Percentiles rank a stretch among this genome's conserved stretches.
phyloP scores from a whole-genome alignment of 306 rosid species.

The Hippophae tibetana region DNA sequence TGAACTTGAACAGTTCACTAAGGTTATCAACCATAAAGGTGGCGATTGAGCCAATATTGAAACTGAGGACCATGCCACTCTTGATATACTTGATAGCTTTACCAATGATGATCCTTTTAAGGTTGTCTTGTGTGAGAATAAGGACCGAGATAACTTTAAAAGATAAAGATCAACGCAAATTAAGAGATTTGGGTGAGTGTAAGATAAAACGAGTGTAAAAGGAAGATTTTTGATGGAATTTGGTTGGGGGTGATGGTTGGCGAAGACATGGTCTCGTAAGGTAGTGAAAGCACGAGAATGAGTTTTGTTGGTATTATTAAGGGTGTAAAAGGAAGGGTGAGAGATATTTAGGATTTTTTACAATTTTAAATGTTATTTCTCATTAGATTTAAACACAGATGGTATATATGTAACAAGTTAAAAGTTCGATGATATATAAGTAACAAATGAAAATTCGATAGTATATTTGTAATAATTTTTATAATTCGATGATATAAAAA shows the following conservation, averaged over 20 bases:
- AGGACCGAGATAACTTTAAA: constrained; percentile 44
- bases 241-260: constrained; percentile 16
- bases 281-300: too few species aligned
- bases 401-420: too few species aligned
- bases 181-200: constrained; percentile 31
- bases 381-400: too few species aligned
- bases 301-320: too few species aligned
- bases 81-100: constrained; percentile 71
- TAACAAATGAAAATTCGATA: too few species aligned
- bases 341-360: too few species aligned
- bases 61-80: constrained; percentile 78
- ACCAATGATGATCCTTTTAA: constrained; percentile 68
- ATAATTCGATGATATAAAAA: too few species aligned
- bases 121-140: constrained; percentile 64
- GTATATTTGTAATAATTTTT: too few species aligned
- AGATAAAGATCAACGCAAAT: constrained; percentile 27
- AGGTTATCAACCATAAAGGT: constrained; percentile 78
- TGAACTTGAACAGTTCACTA: constrained; percentile 47
- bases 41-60: constrained; percentile 81
- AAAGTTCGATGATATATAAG: too few species aligned
- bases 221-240: neutral
- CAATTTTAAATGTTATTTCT: too few species aligned
- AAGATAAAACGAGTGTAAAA: constrained; percentile 35
- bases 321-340: too few species aligned
- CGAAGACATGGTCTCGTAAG: too few species aligned